Evolutionary conservation across 139 green algal genomes (phyloP).

Genomic region (Coelastrella sp.): DNA sequence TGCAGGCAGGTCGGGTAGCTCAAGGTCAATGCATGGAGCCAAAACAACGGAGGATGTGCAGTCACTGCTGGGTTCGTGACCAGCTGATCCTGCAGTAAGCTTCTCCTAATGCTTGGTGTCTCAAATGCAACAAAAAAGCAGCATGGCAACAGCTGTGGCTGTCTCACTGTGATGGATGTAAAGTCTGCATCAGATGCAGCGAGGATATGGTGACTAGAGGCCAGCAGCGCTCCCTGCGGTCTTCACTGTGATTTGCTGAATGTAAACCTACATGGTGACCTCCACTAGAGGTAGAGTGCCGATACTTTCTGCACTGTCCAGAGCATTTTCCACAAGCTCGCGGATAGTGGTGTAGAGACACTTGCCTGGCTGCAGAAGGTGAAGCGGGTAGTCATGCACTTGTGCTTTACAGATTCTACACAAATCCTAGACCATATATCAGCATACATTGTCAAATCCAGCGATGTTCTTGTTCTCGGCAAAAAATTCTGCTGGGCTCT

Average conservation of each 20-base stretch:
- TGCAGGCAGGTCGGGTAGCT: too few species aligned
- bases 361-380: conserved; percentile 88
- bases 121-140: too few species aligned
- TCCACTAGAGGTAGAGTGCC: conserved; percentile 81
- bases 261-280: conserved; percentile 77
- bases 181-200: background rate
- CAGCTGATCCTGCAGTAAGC: too few species aligned
- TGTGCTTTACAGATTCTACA: background rate
- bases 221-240: background rate
- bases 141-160: too few species aligned
- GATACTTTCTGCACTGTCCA: conserved; percentile 93
- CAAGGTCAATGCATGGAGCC: too few species aligned
- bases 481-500: conserved; percentile 97
- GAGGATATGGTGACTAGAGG: background rate
- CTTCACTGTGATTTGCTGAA: background rate
- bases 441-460: conserved; percentile 95
- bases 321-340: conserved; percentile 96
- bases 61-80: too few species aligned
- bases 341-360: conserved; percentile 96
- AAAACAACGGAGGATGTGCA: too few species aligned
- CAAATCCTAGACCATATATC: background rate
- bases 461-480: conserved; percentile 99
- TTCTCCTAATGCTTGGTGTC: too few species aligned
- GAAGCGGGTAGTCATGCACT: background rate
- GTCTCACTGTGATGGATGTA: too few species aligned